Evolutionary conservation across 2,329 filamentous ascomycete species (phyloP).

Genomic region (Amauroascus verrucosus): DNA sequence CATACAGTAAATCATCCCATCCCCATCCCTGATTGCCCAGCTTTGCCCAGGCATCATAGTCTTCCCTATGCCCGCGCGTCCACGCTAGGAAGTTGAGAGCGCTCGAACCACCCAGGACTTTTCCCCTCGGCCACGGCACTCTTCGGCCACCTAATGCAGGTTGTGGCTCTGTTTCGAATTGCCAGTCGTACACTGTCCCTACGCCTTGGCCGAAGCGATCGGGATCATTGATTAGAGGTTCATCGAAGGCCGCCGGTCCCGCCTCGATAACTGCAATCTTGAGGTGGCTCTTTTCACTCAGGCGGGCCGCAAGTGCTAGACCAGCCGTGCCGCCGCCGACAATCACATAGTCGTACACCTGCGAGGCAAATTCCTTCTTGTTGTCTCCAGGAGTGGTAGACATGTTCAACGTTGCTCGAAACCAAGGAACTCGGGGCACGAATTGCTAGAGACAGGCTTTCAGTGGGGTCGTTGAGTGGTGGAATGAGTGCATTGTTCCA

Average conservation of each 20-base stretch:
- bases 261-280: conserved; percentile 40
- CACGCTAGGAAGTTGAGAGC: conserved; percentile 27
- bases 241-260: conserved; percentile 27
- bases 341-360: conserved; percentile 18
- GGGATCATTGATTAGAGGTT: conserved; percentile 22
- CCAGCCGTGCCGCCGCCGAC: conserved; percentile 23
- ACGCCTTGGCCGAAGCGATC: conserved; percentile 15
- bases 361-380: not conserved
- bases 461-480: not conserved
- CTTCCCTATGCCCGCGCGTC: conserved; percentile 20
- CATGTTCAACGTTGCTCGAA: not conserved
- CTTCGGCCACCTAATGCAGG: conserved; percentile 12
- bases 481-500: too few relatives aligned
- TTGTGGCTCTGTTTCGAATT: conserved; percentile 22
- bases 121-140: conserved; percentile 20
- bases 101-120: conserved; percentile 26
- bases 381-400: not conserved
- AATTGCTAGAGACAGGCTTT: not conserved
- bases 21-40: conserved; percentile 24
- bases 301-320: conserved; percentile 23
- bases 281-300: conserved; percentile 34
- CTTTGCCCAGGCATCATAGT: conserved; percentile 27
- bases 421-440: too few relatives aligned
- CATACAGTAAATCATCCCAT: conserved; percentile 17
- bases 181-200: conserved; percentile 24